A percentile compares a stretch with the other conserved stretches of the same genome.
phyloP scores from a whole-genome alignment of 148 eudicot genomes.

The Rhododendron henanense region DNA sequence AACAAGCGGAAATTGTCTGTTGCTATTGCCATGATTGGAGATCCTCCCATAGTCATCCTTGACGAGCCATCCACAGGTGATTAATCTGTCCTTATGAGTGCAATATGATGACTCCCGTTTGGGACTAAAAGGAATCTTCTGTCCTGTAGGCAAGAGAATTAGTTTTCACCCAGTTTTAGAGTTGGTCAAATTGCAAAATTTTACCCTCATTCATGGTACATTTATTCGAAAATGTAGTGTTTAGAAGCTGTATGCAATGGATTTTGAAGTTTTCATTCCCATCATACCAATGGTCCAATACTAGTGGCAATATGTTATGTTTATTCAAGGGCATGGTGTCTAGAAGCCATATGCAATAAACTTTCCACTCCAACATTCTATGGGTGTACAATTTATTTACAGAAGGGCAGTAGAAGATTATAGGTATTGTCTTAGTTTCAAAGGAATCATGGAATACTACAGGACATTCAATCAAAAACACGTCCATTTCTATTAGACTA shows the following conservation, averaged over 20 bases:
- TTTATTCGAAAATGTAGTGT: not conserved
- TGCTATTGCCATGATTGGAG: constrained; percentile 98
- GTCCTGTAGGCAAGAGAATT: not conserved
- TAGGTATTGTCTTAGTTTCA: not conserved
- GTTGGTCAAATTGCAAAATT: not conserved
- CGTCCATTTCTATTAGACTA: not conserved
- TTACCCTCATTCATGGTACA: not conserved
- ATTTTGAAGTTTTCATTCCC: not conserved
- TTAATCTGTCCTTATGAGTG: constrained; percentile 2
- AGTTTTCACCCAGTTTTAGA: not conserved
- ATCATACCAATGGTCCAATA: not conserved
- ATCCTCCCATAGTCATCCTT: constrained; percentile 93
- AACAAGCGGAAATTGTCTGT: constrained; percentile 97
- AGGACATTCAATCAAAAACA: not conserved
- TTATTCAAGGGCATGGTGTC: not conserved
- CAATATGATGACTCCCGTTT: not conserved
- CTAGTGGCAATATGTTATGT: not conserved
- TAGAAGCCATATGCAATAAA: not conserved
- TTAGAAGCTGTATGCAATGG: not conserved
- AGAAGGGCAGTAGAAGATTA: not conserved
- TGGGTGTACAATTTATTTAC: not conserved
- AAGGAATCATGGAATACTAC: not conserved
- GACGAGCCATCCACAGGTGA: constrained; percentile 98
- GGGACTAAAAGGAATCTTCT: not conserved
- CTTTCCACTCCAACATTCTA: not conserved